Conservation (phyloP, 202 grass and related monocot genomes). For the Zoysia matrella region DNA sequence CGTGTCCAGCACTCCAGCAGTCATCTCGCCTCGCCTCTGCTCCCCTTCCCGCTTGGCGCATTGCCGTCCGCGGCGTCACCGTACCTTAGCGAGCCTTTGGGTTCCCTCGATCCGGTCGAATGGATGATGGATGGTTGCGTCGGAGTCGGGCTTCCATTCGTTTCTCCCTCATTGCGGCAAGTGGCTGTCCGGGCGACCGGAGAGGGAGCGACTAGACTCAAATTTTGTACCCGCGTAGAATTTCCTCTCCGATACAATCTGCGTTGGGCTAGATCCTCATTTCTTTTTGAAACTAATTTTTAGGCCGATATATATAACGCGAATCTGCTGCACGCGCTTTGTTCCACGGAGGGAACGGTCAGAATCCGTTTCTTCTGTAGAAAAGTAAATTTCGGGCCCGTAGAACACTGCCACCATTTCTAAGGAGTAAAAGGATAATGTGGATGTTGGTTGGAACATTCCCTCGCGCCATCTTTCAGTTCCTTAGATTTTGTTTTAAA, state of each 20-base stretch:
- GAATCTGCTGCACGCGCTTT: not conserved
- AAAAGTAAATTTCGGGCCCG: not conserved
- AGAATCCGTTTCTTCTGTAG: not conserved
- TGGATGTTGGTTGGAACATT: not conserved
- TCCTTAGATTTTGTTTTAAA: not conserved
- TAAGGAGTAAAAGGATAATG: not conserved
- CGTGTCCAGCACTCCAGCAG: not conserved
- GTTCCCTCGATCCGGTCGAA: not conserved
- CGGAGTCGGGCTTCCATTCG: not conserved
- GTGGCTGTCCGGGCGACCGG: not conserved
- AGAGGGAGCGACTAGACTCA: not conserved
- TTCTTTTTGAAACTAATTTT: not conserved
- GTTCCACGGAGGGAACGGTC: not conserved
- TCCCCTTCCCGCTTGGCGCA: not conserved
- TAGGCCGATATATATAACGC: not conserved
- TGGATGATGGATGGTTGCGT: not conserved
- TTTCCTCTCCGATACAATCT: not conserved
- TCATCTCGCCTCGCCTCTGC: accelerated
- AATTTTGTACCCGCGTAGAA: not conserved
- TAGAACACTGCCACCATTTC: not conserved
- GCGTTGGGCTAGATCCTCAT: constrained; percentile 11
- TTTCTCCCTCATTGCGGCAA: not conserved
- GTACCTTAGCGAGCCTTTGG: not conserved
- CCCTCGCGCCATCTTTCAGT: not conserved
- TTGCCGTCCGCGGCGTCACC: not conserved